Conservation (phyloP, 768 basidiomycete genomes). For the Collybia sp. region DNA sequence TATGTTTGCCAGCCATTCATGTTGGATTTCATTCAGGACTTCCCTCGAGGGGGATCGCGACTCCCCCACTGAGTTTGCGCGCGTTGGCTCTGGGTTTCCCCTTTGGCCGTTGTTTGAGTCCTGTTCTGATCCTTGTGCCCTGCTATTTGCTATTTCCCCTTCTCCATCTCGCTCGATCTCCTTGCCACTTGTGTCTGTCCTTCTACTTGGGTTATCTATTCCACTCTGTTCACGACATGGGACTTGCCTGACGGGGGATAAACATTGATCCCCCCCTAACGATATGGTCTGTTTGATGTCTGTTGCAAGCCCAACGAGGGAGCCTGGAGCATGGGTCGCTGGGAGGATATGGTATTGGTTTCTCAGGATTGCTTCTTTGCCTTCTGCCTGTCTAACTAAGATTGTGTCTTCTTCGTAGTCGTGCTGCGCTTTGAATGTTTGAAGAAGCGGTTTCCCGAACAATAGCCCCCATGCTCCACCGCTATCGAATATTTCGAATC, state of each 20-base stretch:
- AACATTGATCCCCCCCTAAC: constrained; percentile 7
- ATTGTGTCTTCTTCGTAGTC: constrained; percentile 6
- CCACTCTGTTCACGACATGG: neutral
- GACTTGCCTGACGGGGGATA: constrained; percentile 9
- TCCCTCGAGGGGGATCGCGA: constrained; percentile 1
- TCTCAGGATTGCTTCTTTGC: neutral
- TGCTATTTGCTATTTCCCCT: constrained; percentile 1
- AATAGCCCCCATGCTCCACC: constrained; percentile 10
- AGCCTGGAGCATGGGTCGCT: no score
- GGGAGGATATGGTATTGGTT: neutral
- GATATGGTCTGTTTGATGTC: constrained; percentile 10
- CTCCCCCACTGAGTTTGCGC: constrained; percentile 9
- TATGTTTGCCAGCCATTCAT: neutral
- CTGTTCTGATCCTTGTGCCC: neutral
- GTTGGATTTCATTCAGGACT: no score
- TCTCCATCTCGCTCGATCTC: no score
- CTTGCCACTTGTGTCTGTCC: neutral
- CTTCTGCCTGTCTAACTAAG: neutral
- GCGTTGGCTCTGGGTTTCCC: neutral
- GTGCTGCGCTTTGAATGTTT: constrained; percentile 8
- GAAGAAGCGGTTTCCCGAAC: constrained; percentile 12
- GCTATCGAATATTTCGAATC: constrained; percentile 13
- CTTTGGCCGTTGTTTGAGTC: neutral
- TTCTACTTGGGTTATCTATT: no score
- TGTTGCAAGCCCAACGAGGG: constrained; percentile 2